A percentile compares a stretch with the other conserved stretches of the same genome.
Evolutionary conservation across 1,139 yeast species (phyloP).

Genomic region (Blastobotrys serpentis): DNA sequence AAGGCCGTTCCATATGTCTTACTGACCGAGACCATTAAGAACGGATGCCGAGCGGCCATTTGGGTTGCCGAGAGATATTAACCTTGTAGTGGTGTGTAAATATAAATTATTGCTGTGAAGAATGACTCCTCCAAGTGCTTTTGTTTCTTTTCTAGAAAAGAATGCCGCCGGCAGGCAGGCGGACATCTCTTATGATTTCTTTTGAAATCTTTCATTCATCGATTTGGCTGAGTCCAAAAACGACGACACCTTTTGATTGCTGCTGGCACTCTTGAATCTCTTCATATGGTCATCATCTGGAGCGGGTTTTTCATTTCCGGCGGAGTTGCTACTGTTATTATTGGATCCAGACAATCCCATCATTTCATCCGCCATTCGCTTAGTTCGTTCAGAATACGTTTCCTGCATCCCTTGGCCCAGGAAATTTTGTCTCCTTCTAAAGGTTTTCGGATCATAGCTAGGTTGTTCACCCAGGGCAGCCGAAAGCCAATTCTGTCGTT

Average conservation of each 20-base stretch:
- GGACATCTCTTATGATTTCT: not conserved
- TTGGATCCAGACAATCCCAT: slow-evolving; percentile 2
- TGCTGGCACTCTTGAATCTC: slow-evolving; percentile 6
- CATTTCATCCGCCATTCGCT: slow-evolving; percentile 4
- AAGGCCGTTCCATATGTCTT: slow-evolving; percentile 89
- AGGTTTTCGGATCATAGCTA: slow-evolving; percentile 9
- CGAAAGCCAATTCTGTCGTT: not conserved
- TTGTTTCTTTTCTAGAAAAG: too few species aligned
- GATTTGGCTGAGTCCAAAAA: slow-evolving; percentile 18
- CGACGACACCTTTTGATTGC: slow-evolving; percentile 15
- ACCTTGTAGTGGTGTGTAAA: slow-evolving; percentile 1
- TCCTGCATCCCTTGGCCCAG: not conserved
- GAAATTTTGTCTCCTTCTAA: not conserved
- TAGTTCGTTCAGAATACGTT: not conserved
- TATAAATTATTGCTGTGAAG: slow-evolving; percentile 1
- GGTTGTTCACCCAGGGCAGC: slow-evolving; percentile 4
- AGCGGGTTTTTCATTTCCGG: too few species aligned
- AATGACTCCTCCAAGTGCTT: slow-evolving; percentile 16
- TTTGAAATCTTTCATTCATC: slow-evolving; percentile 15
- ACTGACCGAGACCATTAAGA: slow-evolving; percentile 82
- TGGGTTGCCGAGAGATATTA: slow-evolving; percentile 75
- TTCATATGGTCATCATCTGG: slow-evolving; percentile 19
- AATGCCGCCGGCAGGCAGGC: not conserved
- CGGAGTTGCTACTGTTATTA: too few species aligned
- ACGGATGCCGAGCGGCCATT: slow-evolving; percentile 82